These are phyloP conservation scores for Fusarium aywerte DNA, from an alignment of 2,329 filamentous ascomycete species.

Conservation along the genomic window DNA sequence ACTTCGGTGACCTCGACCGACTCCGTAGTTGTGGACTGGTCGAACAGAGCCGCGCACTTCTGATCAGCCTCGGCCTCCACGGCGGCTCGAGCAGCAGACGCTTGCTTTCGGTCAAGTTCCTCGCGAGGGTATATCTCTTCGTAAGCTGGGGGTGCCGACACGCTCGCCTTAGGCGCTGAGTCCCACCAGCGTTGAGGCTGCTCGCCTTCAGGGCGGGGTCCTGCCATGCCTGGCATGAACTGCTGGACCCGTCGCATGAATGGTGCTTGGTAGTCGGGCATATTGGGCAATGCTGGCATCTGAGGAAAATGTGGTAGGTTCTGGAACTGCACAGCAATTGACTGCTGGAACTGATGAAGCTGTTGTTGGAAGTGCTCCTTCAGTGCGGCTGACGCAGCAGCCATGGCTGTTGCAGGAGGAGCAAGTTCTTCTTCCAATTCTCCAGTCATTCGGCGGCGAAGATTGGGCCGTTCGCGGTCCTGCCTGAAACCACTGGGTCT, in stretches of 20 bases:
- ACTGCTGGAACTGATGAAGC: constrained; percentile 80
- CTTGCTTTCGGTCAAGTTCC: constrained; percentile 65
- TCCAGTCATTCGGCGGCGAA: constrained; percentile 54
- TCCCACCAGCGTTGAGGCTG: constrained; percentile 69
- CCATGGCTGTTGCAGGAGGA: constrained; percentile 69
- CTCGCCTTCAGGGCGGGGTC: constrained; percentile 59
- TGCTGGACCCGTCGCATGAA: constrained; percentile 79
- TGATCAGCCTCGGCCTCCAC: constrained; percentile 68
- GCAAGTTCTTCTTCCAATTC: constrained; percentile 52
- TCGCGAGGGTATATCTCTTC: constrained; percentile 78
- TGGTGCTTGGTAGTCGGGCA: constrained; percentile 78
- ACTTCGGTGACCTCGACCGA: constrained; percentile 52
- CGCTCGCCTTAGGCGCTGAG: constrained; percentile 63
- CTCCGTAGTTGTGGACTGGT: constrained; percentile 53
- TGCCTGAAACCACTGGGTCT: constrained; percentile 46
- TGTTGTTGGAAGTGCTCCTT: constrained; percentile 79
- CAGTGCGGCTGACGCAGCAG: constrained; percentile 75
- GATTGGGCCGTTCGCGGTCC: constrained; percentile 50
- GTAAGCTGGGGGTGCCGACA: constrained; percentile 75
- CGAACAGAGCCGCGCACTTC: constrained; percentile 66
- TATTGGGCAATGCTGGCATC: constrained; percentile 68
- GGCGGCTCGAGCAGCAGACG: constrained; percentile 67
- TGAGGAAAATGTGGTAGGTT: constrained; percentile 66
- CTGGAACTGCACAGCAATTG: constrained; percentile 72
- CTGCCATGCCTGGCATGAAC: constrained; percentile 73